Base-by-base conservation (phyloP, 2,329 filamentous ascomycete species). In the Ascochyta koolunga region DNA sequence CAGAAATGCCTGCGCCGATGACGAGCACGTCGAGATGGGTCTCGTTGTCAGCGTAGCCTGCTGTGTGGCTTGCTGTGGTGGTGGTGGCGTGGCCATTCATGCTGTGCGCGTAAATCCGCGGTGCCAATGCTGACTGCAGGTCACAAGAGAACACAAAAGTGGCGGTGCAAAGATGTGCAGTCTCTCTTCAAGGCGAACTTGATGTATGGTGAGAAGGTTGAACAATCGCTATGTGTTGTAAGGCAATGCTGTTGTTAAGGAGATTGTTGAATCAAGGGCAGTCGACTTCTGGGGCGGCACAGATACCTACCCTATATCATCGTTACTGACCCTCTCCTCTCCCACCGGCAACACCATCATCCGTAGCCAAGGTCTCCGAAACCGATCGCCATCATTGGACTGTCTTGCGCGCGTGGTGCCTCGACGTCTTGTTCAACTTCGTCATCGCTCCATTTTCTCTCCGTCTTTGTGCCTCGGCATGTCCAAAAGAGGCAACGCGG, bases 1-100 rank as follows among this genome's bases (percentile, higher is more conserved):
- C 89, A 5, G 87, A 88, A 48, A 93, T 85, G 10, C 89, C 89
- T 2, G 88, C 88, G 11, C 89, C 89, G 46, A 93, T 76, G 61
- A 93, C 85, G 64, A 90, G 57, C 24, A 79, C 67, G 61, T 80
- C 78, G 60, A 72, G 78, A 36, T 61, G 46, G 5, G 52, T 51
- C 16, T 39, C 43, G 27, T 56, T 48, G 42, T 56, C 47, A 15
- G 32, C 47, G 32, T 51, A 38, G 53, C 61, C 60, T 31, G 39
- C 59, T 49, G 50, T 64, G 43, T 35, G 42, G 7, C 51, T 43
- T 25, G 13, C 25, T 25, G 13, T 32, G 13, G 58, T 49, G 16
- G 55, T 38, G 22, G 47, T 47, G 50, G 51, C 55, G 51, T 58
- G 59, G 42, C 60, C 63, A 58, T 65, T 66, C 64, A 67, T 68